Evolutionary conservation across 495 filamentous ascomycete species (phyloP).

Genomic region (Penicillium maclennaniae): DNA sequence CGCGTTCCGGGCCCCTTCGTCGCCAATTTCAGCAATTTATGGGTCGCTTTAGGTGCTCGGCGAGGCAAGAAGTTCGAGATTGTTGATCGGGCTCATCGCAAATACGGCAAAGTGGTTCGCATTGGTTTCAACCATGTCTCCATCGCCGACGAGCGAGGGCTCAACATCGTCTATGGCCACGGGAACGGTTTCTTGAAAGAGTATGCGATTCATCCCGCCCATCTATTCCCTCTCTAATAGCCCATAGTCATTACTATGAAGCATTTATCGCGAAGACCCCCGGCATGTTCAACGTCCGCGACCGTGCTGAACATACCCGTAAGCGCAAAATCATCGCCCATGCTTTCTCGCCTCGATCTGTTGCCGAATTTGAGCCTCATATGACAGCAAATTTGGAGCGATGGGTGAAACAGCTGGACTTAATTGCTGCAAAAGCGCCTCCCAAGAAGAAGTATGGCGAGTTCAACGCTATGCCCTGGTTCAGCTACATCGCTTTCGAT

Average conservation of each 20-base stretch:
- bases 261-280: constrained; percentile 74
- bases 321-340: constrained; percentile 78
- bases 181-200: constrained; percentile 65
- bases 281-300: constrained; percentile 76
- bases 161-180: constrained; percentile 38
- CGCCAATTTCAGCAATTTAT: constrained; percentile 25
- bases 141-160: constrained; percentile 25
- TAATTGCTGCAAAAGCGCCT: constrained; percentile 27
- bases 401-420: constrained; percentile 64
- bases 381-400: constrained; percentile 66
- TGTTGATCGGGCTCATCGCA: constrained; percentile 37
- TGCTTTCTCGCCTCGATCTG: constrained; percentile 69
- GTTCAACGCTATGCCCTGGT: constrained; percentile 74
- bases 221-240: neutral
- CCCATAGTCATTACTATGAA: constrained; percentile 65
- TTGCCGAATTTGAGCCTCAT: constrained; percentile 73
- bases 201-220: constrained; percentile 19
- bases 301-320: constrained; percentile 70
- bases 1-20: constrained; percentile 19
- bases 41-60: constrained; percentile 22
- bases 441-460: constrained; percentile 33
- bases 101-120: constrained; percentile 38
- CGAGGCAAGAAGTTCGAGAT: constrained; percentile 20
- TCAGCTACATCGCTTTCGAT: constrained; percentile 81
- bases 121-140: constrained; percentile 37